phyloP scores from a whole-genome alignment of 495 filamentous ascomycete species.

The Neurospora intermedia region DNA sequence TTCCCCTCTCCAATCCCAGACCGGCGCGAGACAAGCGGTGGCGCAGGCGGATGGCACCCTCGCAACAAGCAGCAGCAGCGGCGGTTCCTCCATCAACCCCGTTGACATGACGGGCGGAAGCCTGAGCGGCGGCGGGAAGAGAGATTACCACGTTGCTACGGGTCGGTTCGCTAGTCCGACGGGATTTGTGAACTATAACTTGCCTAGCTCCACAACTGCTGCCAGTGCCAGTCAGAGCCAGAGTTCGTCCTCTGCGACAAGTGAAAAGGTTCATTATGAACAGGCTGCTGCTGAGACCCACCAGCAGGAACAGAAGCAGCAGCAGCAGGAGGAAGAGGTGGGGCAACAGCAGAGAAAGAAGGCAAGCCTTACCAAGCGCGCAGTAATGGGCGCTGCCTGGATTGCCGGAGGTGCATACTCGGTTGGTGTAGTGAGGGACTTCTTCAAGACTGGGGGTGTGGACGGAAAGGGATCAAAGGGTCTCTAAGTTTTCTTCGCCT shows the following conservation, averaged over 20 bases:
- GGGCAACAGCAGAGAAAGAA: conserved; percentile 20
- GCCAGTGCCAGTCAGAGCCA: conserved; percentile 12
- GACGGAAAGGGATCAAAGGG: conserved; percentile 45
- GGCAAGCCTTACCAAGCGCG: conserved; percentile 34
- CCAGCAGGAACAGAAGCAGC: background rate
- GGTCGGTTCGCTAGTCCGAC: conserved; percentile 44
- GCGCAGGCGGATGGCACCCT: no score
- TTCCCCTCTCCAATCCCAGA: background rate
- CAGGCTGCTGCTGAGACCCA: conserved; percentile 31
- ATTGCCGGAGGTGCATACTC: conserved; percentile 56
- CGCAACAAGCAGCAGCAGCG: no score
- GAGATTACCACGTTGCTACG: conserved; percentile 30
- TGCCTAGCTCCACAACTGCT: conserved; percentile 13
- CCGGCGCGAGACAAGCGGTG: no score
- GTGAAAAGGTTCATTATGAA: conserved; percentile 41
- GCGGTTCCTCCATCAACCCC: conserved; percentile 37
- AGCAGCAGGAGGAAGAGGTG: conserved; percentile 10
- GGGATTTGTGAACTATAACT: conserved; percentile 47
- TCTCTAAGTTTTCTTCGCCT: conserved; percentile 22
- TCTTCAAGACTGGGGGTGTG: conserved; percentile 47
- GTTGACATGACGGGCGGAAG: conserved; percentile 42
- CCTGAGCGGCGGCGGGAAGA: conserved; percentile 3
- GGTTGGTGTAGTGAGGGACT: conserved; percentile 57
- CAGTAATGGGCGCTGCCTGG: conserved; percentile 46
- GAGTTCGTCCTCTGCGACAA: conserved; percentile 12